Base-by-base conservation (phyloP, 2,329 filamentous ascomycete species). In the Cladophialophora exuberans region DNA sequence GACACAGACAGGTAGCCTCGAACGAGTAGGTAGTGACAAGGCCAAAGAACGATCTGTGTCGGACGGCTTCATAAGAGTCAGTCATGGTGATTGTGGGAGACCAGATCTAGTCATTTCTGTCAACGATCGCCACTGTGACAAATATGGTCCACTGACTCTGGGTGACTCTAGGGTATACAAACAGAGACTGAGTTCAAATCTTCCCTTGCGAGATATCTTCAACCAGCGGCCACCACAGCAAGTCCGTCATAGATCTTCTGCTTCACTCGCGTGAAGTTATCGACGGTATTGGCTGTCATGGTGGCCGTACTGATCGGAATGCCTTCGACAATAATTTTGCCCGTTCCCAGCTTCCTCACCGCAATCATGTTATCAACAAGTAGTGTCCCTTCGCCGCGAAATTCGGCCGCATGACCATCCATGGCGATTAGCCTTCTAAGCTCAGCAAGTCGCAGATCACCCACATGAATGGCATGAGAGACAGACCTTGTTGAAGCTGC, bases 171-270 rank as follows among this genome's bases (percentile, higher is more conserved):
- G 22, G 17, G 9, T n/a, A 51, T n/a, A 39, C 36, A 43, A 22
- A 43, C 48, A 31, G 33, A 31, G 18, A 20, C n/a, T 15, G 25
- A 26, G 2, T 15, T 3, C n/a, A 22, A 33, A n/a, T n/a, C 17
- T 26, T 15, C 25, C 26, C 13, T 25, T 47, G 25, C 15, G n/a
- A 11, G 6, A 15, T 10, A 10, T 9, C 23, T 22, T 72, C 70
- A 89, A 44, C 80, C 82, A 41, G 89, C 89, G 13, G 88, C 87
- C 62, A 99, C 92, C 56, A 97, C 90, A 28, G 94, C 94, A 69
- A 99, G 73, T 6, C 90, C 92, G 64, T 96, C 90, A 70, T 99
- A 99, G 62, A 99, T 95, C 72, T 89, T 91, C 73, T 80, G 86
- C 75, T 90, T 90, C 7, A 97, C 93, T 48, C 89, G 89, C 67